Base-by-base conservation (phyloP, 2,329 filamentous ascomycete genomes). In the Bisporella sp. region DNA sequence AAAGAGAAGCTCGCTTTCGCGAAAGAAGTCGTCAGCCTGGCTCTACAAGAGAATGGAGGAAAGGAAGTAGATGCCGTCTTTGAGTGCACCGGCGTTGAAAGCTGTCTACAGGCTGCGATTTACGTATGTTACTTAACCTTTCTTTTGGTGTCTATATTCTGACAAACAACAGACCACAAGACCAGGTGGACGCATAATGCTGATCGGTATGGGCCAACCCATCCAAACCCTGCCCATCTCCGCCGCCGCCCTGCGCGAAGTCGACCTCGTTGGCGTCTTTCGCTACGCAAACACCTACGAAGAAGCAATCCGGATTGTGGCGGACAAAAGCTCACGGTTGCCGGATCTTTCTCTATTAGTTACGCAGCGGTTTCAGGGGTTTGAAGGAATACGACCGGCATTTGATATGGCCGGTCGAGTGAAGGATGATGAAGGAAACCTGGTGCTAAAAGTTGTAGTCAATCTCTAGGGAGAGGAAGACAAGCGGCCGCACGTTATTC, bases 221-320 rank as follows among this genome's bases (percentile, higher is more conserved):
- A 78, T 89, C 49, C 84, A 89, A 66, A 89, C 84, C 0, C 74
- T 90, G 4, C 85, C 85, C 1, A 73, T 91, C 49, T 86, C 82
- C 5, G 82, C 84, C 6, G 85, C 85, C 3, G 83, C 85, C 31
- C 73, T 88, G n/a, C 78, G 85, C 46, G 86, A 91, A 68, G 80
- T 90, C 45, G 86, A 90, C 62, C 81, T 90, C 28, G 69, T 88
- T 7, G 85, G 85, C 41, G 82, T 88, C 37, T 89, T 90, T 71
- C 77, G 86, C 46, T 90, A 90, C 58, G 84, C 84, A 30, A 85
- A 96, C 73, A 95, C 89, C 8, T 97, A 92, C 87, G 90, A 89
- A 31, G 82, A 89, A 55, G 93, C 93, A 37, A 96, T 97, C 59
- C 80, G 90, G 46, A 73, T 97, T 57, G 78, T 97, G 30, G 81